These are phyloP conservation scores for Yamagishiella unicocca DNA, from an alignment of 139 green algal genomes.

Conservation along the genomic window DNA sequence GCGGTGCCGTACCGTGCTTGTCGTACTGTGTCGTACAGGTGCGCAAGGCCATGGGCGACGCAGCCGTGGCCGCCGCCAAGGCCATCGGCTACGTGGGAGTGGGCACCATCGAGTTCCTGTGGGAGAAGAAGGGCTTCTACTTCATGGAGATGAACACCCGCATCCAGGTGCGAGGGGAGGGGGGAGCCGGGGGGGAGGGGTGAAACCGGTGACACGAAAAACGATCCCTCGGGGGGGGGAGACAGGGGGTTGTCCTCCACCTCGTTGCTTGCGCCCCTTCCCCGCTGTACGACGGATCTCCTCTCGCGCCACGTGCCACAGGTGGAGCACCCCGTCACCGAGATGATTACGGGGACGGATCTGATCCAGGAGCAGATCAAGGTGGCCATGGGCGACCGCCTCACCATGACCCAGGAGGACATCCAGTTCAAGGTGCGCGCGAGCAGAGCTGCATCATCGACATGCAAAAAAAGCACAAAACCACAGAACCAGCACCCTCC, in stretches of 20 bases:
- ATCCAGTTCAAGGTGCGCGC: constrained; percentile 82
- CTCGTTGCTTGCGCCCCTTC: background rate
- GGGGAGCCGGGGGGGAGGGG: background rate
- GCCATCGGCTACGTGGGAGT: constrained; percentile 90
- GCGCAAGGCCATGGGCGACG: constrained; percentile 92
- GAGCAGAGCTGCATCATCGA: no score
- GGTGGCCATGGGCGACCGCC: constrained; percentile 83
- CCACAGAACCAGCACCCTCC: no score
- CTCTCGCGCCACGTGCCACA: constrained; percentile 45
- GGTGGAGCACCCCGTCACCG: constrained; percentile 96
- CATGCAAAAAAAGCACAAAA: no score
- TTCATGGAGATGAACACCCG: constrained; percentile 99
- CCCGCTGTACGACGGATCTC: no score
- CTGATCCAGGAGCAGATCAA: constrained; percentile 95
- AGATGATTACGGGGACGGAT: constrained; percentile 96
- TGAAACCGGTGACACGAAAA: no score
- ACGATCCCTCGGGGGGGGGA: no score
- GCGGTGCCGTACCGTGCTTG: no score
- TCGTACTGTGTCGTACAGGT: no score
- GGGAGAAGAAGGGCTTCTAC: constrained; percentile 95
- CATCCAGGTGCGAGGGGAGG: constrained; percentile 79
- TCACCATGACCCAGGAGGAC: constrained; percentile 90
- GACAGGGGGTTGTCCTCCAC: background rate
- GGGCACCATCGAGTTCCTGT: constrained; percentile 96
- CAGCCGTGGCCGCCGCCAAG: constrained; percentile 85